These are phyloP conservation scores for Raffaelea ambrosiae DNA, from an alignment of 2,329 filamentous ascomycete genomes.

Conservation along the genomic window DNA sequence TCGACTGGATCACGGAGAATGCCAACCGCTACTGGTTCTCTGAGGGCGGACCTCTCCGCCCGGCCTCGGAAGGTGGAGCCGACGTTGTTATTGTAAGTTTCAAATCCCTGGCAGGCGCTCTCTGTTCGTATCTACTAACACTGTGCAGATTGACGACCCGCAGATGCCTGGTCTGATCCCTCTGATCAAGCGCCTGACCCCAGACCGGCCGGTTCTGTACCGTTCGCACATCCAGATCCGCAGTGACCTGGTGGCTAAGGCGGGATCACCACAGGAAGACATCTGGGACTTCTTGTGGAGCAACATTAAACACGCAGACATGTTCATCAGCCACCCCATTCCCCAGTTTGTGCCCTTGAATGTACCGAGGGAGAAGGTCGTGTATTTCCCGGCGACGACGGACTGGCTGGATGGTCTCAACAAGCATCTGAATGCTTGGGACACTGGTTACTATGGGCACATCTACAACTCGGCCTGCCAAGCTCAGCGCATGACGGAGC, in stretches of 20 bases:
- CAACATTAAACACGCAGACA: conserved; percentile 60
- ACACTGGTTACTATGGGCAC: conserved; percentile 64
- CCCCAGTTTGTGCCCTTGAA: conserved; percentile 62
- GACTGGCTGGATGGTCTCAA: conserved; percentile 81
- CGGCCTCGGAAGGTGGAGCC: conserved; percentile 60
- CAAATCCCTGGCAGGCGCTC: background rate
- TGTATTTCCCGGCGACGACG: conserved; percentile 71
- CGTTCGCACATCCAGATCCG: conserved; percentile 78
- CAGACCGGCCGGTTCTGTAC: conserved; percentile 69
- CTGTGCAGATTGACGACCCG: conserved; percentile 60
- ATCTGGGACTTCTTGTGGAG: conserved; percentile 71
- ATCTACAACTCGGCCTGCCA: conserved; percentile 59
- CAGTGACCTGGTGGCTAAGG: conserved; percentile 57
- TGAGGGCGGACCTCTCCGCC: conserved; percentile 56
- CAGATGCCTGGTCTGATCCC: conserved; percentile 77
- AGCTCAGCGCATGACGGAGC: conserved; percentile 48
- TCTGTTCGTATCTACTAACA: background rate
- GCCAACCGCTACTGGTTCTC: conserved; percentile 67
- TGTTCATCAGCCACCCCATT: conserved; percentile 79
- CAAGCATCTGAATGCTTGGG: conserved; percentile 63
- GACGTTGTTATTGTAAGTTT: conserved; percentile 58
- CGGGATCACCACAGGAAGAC: conserved; percentile 59
- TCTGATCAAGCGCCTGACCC: conserved; percentile 62
- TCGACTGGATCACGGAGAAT: conserved; percentile 66
- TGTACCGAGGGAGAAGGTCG: conserved; percentile 58